Base-by-base conservation (phyloP, 768 basidiomycete genomes). In the Gymnopilus dilepis region DNA sequence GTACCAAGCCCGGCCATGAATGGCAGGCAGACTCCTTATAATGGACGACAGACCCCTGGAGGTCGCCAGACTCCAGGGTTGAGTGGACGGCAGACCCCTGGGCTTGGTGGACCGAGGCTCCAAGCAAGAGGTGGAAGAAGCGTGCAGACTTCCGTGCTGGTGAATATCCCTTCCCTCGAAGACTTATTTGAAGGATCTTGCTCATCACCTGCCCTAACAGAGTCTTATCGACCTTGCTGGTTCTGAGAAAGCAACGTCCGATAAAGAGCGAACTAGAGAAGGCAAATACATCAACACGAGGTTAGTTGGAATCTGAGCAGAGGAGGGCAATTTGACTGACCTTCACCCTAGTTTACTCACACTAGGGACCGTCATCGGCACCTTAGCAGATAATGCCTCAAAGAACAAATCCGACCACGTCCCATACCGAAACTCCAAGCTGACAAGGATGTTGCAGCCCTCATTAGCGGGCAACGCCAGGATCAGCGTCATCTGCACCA, bases 241-340 rank as follows among this genome's bases (percentile, higher is more conserved):
- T 3, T 97, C 95, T 0, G 97, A 99, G 72, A 94, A 90, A 72
- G 97, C 96, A 0, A 98, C 96, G 0, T 92, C 91, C 0, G 94
- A 96, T 74, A 97, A 96, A 73, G 95, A 98, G 60, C 81, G 97
- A 45, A 95, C 95, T n/a, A 84, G 91, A 45, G 97, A 99, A 74
- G 97, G 97, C 12, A 94, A 92, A 71, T 97, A 95, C 70, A 99
- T 99, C 77, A 99, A 99, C 69, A 93, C 91, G 3, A 91, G 89
- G 90, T 88, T 24, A 8, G 70, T 63, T 43, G 50, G 12, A 9
- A n/a, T n/a, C n/a, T n/a, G n/a, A n/a, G n/a, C n/a, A n/a, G n/a
- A n/a, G n/a, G n/a, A n/a, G n/a, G n/a, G n/a, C n/a, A n/a, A n/a
- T n/a, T n/a, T n/a, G n/a, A 30, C 55, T 61, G 6, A 67, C 54